A percentile compares a stretch with the other conserved stretches of the same genome.
Evolutionary conservation across 75 land plant genomes (phyloP).

Genomic region (Gnetum montanum): DNA sequence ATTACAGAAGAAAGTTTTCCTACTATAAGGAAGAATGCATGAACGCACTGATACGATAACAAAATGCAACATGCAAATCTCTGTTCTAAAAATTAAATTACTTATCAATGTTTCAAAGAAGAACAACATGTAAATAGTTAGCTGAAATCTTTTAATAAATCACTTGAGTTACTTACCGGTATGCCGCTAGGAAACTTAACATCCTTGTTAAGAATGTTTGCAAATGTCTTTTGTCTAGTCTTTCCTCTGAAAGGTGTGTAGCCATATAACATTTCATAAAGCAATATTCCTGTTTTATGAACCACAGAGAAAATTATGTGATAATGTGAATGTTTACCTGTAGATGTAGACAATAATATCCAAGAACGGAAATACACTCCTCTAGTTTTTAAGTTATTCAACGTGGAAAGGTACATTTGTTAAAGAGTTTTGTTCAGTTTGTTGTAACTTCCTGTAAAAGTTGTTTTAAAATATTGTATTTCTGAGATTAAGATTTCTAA

Average conservation of each 20-base stretch:
- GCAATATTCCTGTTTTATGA: slow-evolving; percentile 53
- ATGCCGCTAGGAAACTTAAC: slow-evolving; percentile 84
- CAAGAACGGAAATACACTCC: background rate
- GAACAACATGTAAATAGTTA: too few species aligned
- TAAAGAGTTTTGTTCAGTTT: background rate
- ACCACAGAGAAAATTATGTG: background rate
- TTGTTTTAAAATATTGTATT: too few species aligned
- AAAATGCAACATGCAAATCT: too few species aligned
- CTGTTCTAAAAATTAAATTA: background rate
- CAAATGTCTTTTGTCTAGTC: slow-evolving; percentile 85
- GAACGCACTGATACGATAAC: background rate
- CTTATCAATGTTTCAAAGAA: background rate
- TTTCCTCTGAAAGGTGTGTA: slow-evolving; percentile 92
- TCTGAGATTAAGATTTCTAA: too few species aligned
- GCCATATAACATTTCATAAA: slow-evolving; percentile 95
- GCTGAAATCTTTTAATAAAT: too few species aligned
- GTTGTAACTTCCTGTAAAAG: background rate
- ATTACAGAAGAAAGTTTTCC: background rate
- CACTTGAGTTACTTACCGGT: slow-evolving; percentile 33
- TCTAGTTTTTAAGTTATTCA: background rate
- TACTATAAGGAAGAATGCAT: background rate
- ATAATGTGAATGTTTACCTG: background rate
- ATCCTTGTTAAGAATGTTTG: slow-evolving; percentile 81
- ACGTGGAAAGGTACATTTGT: background rate
- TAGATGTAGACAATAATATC: too few species aligned